Conservation (phyloP, 306 rosid species). For the Rosa chinensis region DNA sequence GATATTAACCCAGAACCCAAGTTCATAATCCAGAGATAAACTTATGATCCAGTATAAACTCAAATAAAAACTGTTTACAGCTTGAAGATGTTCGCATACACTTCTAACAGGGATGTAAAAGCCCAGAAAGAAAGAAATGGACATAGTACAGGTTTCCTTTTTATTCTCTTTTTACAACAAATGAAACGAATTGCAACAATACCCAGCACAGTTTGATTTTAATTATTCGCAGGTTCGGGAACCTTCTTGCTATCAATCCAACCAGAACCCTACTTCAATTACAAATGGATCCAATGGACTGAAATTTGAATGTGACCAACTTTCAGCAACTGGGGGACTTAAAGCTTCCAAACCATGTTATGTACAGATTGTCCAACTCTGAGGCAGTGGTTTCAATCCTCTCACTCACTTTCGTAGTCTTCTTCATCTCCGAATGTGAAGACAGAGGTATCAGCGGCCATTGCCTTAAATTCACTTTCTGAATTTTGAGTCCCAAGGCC, state of each 20-base stretch:
- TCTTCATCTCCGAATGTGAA: conserved; percentile 95
- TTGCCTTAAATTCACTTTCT: conserved; percentile 94
- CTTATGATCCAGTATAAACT: neutral
- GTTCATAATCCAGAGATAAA: neutral
- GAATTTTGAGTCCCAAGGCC: conserved; percentile 45
- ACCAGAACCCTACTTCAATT: conserved; percentile 23
- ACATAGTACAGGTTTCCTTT: neutral
- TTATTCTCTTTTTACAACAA: conserved; percentile 10
- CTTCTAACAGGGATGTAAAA: neutral
- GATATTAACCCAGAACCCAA: neutral
- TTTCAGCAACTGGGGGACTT: conserved; percentile 18
- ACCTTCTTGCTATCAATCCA: conserved; percentile 20
- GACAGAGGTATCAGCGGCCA: conserved; percentile 99
- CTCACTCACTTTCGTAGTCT: conserved; percentile 88
- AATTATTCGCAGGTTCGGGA: conserved; percentile 15
- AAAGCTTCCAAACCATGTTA: conserved; percentile 42
- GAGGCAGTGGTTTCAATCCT: conserved; percentile 2
- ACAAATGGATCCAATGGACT: conserved; percentile 28
- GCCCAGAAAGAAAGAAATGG: neutral
- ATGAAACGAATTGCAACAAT: conserved; percentile 25
- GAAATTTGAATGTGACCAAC: conserved; percentile 12
- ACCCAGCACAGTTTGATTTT: conserved; percentile 1
- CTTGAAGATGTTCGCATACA: neutral
- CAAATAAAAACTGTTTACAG: neutral
- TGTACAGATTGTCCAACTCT: conserved; percentile 51